These are phyloP conservation scores for Luvunga scandens DNA, from an alignment of 345 rosid species.

Conservation along the genomic window DNA sequence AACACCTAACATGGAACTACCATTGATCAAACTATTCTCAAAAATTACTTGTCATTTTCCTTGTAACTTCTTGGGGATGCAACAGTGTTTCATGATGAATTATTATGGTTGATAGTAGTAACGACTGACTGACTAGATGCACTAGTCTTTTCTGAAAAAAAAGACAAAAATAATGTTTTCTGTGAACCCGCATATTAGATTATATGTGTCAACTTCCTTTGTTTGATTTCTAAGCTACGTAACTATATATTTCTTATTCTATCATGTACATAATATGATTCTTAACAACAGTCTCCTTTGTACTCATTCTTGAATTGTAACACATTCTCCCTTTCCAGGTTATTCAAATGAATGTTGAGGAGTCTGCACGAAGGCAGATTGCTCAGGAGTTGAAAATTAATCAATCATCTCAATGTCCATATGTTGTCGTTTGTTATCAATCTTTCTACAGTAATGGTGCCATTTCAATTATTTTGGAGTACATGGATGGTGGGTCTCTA, in stretches of 20 bases:
- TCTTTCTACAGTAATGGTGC: conserved; percentile 80
- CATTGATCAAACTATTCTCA: no score
- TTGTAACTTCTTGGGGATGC: no score
- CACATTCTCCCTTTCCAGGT: conserved; percentile 34
- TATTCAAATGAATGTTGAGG: conserved; percentile 77
- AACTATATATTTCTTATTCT: neutral
- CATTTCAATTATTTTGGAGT: conserved; percentile 79
- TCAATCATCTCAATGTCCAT: conserved; percentile 73
- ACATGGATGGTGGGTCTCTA: conserved; percentile 92
- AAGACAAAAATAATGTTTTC: no score
- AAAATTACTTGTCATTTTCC: no score
- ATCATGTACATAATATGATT: neutral
- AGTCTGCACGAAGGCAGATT: conserved; percentile 57
- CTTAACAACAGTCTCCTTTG: neutral
- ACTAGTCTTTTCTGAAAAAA: no score
- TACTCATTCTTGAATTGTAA: conserved; percentile 2
- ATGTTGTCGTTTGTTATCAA: conserved; percentile 79
- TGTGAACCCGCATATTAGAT: no score
- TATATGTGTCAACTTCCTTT: neutral
- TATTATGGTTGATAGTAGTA: no score
- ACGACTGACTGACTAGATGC: no score
- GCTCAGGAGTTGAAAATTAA: conserved; percentile 82
- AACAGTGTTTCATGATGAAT: no score
- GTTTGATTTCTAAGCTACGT: neutral
- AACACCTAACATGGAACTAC: no score